Evolutionary conservation across 805 yeast genomes (phyloP).

Genomic region (Candida chauliodis): DNA sequence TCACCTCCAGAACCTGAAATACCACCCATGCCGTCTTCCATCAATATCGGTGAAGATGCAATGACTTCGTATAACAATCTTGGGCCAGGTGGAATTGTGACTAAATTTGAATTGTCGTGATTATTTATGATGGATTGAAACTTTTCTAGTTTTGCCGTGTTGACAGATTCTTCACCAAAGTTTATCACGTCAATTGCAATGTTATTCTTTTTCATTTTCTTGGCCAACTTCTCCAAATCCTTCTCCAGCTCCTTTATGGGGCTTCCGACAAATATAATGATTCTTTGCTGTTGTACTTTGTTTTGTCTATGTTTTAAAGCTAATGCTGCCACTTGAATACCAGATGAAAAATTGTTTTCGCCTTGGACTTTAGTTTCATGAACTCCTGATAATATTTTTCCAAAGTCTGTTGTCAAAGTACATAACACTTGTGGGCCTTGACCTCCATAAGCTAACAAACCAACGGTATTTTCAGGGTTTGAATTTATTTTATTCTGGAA

Average conservation of each 20-base stretch:
- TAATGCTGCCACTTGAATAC: conserved; percentile 85
- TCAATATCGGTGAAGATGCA: conserved; percentile 69
- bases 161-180: conserved; percentile 83
- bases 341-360: conserved; percentile 63
- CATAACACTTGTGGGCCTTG: conserved; percentile 79
- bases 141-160: conserved; percentile 74
- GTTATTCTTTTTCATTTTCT: conserved; percentile 88
- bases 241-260: conserved; percentile 69
- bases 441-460: conserved; percentile 86
- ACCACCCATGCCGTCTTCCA: conserved; percentile 56
- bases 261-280: conserved; percentile 83
- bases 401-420: conserved; percentile 83
- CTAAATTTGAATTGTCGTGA: conserved; percentile 75
- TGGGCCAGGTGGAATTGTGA: conserved; percentile 87
- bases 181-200: conserved; percentile 86
- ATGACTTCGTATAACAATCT: conserved; percentile 78
- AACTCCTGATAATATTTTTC: conserved; percentile 77
- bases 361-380: conserved; percentile 78
- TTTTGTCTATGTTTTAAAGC: conserved; percentile 96
- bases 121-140: conserved; percentile 72
- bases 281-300: conserved; percentile 86
- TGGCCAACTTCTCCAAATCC: conserved; percentile 80
- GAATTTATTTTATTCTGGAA: conserved; percentile 82
- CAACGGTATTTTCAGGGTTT: conserved; percentile 94
- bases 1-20: conserved; percentile 40